Percentiles rank a stretch among this genome's conserved stretches.
phyloP scores from a whole-genome alignment of 2,329 filamentous ascomycete species.

The Epichloe sibirici region DNA sequence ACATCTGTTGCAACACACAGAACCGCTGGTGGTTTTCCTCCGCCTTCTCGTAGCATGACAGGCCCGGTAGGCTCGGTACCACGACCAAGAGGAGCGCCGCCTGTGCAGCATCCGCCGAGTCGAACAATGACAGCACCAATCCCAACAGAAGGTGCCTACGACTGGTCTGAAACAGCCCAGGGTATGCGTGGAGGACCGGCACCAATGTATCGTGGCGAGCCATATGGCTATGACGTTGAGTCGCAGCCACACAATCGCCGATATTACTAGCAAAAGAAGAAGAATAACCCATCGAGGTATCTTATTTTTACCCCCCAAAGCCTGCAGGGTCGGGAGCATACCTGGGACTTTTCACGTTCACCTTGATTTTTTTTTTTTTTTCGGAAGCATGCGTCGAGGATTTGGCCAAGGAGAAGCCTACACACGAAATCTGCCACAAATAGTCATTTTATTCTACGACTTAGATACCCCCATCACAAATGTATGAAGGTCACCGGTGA shows the following conservation, averaged over 20 bases:
- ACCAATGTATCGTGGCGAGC: conserved; percentile 14
- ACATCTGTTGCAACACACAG: conserved; percentile 17
- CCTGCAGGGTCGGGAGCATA: not conserved
- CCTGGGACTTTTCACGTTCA: not conserved
- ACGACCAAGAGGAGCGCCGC: conserved; percentile 20
- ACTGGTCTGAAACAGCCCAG: conserved; percentile 14
- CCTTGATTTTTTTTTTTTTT: not conserved
- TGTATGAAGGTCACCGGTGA: not conserved
- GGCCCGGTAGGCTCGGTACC: conserved; percentile 14
- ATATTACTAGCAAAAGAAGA: not conserved
- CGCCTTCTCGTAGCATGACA: conserved; percentile 25
- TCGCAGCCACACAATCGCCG: conserved; percentile 13
- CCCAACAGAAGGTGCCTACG: not conserved
- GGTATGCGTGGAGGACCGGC: conserved; percentile 8
- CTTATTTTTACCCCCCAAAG: not conserved
- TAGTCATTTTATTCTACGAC: not conserved
- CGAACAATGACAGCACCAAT: conserved; percentile 34
- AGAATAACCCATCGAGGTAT: not conserved
- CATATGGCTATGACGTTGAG: conserved; percentile 26
- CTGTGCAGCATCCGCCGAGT: conserved; percentile 23
- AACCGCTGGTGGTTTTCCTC: conserved; percentile 10
- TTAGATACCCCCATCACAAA: not conserved
- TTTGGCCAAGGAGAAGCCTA: not conserved
- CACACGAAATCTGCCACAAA: not conserved
- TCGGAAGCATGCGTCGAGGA: not conserved